These are phyloP conservation scores for Backusella circina DNA, from an alignment of 192 early-diverging fungal genomes.

Conservation along the genomic window DNA sequence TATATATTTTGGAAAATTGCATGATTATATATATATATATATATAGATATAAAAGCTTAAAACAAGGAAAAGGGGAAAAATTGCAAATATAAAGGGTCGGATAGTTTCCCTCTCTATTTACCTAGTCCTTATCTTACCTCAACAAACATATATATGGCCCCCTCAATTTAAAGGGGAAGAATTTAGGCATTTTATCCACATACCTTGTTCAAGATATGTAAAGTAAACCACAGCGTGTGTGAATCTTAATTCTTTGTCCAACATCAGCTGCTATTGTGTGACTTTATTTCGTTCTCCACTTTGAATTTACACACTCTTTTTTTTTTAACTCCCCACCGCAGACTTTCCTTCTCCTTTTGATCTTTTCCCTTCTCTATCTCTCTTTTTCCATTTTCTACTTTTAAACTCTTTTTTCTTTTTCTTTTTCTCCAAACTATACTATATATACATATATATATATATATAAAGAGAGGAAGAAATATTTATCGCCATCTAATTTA, in stretches of 20 bases:
- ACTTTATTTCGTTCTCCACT: conserved; percentile 5
- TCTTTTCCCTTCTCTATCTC: not conserved
- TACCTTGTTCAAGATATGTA: not conserved
- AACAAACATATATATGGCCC: not conserved
- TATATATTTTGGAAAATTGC: not conserved
- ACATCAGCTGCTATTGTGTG: conserved; percentile 5
- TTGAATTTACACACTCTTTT: not conserved
- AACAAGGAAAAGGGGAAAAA: not conserved
- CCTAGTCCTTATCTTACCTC: not conserved
- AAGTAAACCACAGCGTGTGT: conserved; percentile 1
- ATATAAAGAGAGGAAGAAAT: not conserved
- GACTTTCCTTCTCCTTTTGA: not conserved
- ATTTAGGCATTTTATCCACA: not conserved
- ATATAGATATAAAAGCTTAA: not conserved
- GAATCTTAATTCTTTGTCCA: conserved; percentile 5
- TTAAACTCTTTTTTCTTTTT: not conserved
- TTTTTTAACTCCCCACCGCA: not conserved
- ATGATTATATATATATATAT: not conserved
- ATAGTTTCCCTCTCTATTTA: not conserved
- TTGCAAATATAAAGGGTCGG: not conserved
- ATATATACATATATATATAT: not conserved
- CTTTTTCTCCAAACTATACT: not conserved
- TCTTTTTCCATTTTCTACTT: not conserved
- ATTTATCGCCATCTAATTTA: not conserved
- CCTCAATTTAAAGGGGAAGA: conserved; percentile 1